Evolutionary conservation across 345 rosid species (phyloP).

Genomic region (Cardiospermum halicacabum): DNA sequence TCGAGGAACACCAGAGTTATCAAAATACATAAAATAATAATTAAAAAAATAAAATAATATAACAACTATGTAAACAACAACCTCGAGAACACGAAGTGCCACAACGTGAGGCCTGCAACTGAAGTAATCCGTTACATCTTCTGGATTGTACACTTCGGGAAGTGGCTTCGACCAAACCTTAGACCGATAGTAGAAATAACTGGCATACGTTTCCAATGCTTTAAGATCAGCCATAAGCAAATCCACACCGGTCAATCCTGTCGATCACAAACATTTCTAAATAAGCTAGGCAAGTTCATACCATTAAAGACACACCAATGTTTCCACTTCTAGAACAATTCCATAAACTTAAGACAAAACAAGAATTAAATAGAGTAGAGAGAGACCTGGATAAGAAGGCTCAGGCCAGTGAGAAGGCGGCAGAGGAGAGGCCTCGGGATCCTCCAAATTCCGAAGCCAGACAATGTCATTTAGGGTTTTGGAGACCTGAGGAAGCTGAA

Average conservation of each 20-base stretch:
- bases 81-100: conserved; percentile 87
- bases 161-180: conserved; percentile 87
- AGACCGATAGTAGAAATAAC: conserved; percentile 54
- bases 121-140: conserved; percentile 72
- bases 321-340: too few relatives aligned
- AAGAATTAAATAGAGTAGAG: too few relatives aligned
- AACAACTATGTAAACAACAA: conserved; percentile 21
- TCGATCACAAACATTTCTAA: conserved; percentile 2
- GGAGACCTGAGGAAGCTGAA: conserved; percentile 56
- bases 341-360: too few relatives aligned
- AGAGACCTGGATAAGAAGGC: conserved; percentile 80
- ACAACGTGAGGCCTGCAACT: conserved; percentile 85
- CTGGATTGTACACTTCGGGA: conserved; percentile 77
- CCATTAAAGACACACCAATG: too few relatives aligned
- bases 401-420: conserved; percentile 58
- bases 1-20: neutral
- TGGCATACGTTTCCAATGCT: conserved; percentile 77
- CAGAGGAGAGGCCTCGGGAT: conserved; percentile 33
- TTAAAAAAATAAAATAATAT: neutral
- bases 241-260: conserved; percentile 79
- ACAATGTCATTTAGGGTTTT: conserved; percentile 54
- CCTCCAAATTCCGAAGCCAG: conserved; percentile 82
- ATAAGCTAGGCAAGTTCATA: neutral
- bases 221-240: conserved; percentile 87
- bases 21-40: too few relatives aligned